Conservation (phyloP, 2,329 filamentous ascomycete genomes). For the Verticillium albo-atrum region DNA sequence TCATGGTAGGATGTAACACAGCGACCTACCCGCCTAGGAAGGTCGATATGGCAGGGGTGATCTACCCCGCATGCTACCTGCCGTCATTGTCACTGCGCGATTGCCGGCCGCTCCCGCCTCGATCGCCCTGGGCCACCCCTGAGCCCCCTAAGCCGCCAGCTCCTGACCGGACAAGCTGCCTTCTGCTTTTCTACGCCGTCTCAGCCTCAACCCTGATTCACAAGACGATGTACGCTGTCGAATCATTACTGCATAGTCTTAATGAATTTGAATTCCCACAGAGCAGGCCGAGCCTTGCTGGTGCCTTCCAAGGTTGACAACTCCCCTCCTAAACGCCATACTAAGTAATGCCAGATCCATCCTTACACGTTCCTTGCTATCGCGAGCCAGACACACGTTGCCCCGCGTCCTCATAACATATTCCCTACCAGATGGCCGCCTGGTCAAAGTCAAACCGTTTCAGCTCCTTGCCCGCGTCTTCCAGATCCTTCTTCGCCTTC, state of each 20-base stretch:
- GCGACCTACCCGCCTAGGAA: not conserved
- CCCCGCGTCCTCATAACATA: not conserved
- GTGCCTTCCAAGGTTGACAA: not conserved
- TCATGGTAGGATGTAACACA: not conserved
- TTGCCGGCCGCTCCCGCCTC: not conserved
- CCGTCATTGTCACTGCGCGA: not conserved
- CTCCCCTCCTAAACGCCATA: not conserved
- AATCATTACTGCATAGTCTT: too few species aligned
- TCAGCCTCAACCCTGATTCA: too few species aligned
- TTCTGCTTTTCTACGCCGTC: too few species aligned
- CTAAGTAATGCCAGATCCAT: not conserved
- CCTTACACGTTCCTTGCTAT: too few species aligned
- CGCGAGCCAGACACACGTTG: not conserved
- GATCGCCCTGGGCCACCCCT: not conserved
- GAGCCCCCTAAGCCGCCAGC: too few species aligned
- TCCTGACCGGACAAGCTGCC: too few species aligned
- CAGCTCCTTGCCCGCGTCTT: constrained; percentile 89
- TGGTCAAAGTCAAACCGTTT: constrained; percentile 83
- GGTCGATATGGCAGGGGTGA: not conserved
- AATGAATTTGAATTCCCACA: not conserved
- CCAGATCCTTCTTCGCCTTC: constrained; percentile 99
- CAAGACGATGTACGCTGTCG: not conserved
- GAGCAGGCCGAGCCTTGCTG: not conserved
- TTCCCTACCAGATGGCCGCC: constrained; percentile 53
- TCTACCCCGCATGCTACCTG: not conserved